Conservation (phyloP, 2,329 filamentous ascomycete species). For the Volutella citrinella region DNA sequence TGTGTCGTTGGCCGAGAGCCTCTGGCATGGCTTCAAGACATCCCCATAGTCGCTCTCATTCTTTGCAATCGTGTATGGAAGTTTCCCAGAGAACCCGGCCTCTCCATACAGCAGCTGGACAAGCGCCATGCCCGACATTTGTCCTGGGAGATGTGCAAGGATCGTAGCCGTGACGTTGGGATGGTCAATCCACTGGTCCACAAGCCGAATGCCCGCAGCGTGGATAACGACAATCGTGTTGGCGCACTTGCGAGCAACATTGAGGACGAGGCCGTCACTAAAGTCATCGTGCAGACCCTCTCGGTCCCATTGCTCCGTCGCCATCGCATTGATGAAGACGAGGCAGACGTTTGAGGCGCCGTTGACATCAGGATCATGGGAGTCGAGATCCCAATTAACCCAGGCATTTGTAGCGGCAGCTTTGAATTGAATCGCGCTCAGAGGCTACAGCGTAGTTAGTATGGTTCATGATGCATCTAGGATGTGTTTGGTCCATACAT, state of each 20-base stretch:
- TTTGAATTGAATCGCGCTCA: slow-evolving; percentile 53
- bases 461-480: slow-evolving; percentile 7
- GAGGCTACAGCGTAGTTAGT: too few relatives aligned
- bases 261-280: slow-evolving; percentile 56
- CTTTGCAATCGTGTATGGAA: slow-evolving; percentile 61
- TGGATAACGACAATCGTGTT: slow-evolving; percentile 65
- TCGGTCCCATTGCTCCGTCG: slow-evolving; percentile 73
- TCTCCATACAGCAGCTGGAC: slow-evolving; percentile 58
- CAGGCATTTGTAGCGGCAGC: slow-evolving; percentile 51
- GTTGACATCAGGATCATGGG: slow-evolving; percentile 31
- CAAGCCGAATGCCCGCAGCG: slow-evolving; percentile 58
- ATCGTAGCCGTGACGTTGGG: slow-evolving; percentile 63
- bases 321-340: slow-evolving; percentile 78
- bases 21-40: slow-evolving; percentile 43
- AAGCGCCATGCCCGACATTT: slow-evolving; percentile 59
- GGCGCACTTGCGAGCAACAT: slow-evolving; percentile 56
- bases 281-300: slow-evolving; percentile 66
- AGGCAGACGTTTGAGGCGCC: slow-evolving; percentile 60
- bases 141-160: slow-evolving; percentile 62
- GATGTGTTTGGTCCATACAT: slow-evolving; percentile 30
- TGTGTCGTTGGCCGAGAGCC: slow-evolving; percentile 28
- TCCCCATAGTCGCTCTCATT: slow-evolving; percentile 48
- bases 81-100: slow-evolving; percentile 50
- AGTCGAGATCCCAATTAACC: slow-evolving; percentile 45
- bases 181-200: slow-evolving; percentile 64